Base-by-base conservation (phyloP, 805 yeast species). In the Pichia ethanolica region DNA sequence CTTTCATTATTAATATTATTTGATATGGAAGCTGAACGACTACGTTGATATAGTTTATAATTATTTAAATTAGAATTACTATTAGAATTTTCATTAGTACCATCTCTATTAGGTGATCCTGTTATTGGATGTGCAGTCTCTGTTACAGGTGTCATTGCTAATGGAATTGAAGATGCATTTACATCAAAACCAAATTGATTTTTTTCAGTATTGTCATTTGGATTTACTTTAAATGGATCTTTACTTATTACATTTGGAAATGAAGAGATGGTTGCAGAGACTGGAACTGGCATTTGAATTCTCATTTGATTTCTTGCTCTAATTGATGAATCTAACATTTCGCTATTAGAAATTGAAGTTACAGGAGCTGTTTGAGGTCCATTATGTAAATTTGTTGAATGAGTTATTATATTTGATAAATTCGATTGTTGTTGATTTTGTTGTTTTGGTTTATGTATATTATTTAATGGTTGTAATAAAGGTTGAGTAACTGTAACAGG, bases 61-160 rank as follows among this genome's bases (percentile, higher is more conserved):
- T 7, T n/a, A 10, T 38, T 9, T 25, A 32, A 14, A 42, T 34
- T 34, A 7, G 45, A 14, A 20, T 38, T 30, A 14, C 26, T 42
- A 5, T n/a, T 39, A 3, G 32, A 20, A 32, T 6, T 5, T 25
- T 42, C 44, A 26, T 25, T 35, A 20, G 28, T 10, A 14, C 27
- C 12, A 5, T 45, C 41, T n/a, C 36, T 51, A 10, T 53, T 53
- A 11, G 56, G 54, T 3, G 54, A 48, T 4, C 39, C 46, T 10
- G 33, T 14, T 9, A 38, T 38, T 8, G 37, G 35, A 41, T 38
- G 34, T 7, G 54, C 49, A 4, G 71, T 81, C 56, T 86, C 95
- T 3, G 87, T 75, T 5, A 86, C 80, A 2, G 93, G 95, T 0
- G 95, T 86, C 93, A 86, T 86, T 0, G 87, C 78, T 57, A 81